Evolutionary conservation across 768 basidiomycete species (phyloP).

Genomic region (Tulasnella sp.): DNA sequence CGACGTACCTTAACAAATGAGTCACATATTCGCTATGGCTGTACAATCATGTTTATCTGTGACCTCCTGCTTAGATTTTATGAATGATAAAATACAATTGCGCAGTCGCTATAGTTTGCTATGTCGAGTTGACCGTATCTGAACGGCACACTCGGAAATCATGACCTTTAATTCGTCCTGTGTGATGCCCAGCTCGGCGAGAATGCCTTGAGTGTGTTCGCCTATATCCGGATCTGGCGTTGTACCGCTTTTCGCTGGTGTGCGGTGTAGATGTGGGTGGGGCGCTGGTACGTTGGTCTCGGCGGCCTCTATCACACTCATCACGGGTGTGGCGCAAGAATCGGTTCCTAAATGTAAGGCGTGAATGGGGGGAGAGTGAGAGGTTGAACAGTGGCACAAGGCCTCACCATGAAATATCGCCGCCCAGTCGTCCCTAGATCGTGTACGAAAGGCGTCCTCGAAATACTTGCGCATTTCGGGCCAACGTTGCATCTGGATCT

Average conservation of each 20-base stretch:
- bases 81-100: too few species aligned
- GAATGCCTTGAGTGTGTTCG: conserved; percentile 41
- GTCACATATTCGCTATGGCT: too few species aligned
- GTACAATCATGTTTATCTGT: too few species aligned
- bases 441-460: conserved; percentile 47
- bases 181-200: conserved; percentile 34
- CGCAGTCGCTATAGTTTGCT: too few species aligned
- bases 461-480: conserved; percentile 45
- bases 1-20: too few species aligned
- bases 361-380: not conserved
- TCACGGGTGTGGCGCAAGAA: conserved; percentile 59
- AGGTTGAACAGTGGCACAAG: not conserved
- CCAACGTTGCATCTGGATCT: conserved; percentile 44
- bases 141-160: not conserved
- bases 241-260: conserved; percentile 22
- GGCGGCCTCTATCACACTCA: conserved; percentile 51
- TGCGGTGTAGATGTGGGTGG: conserved; percentile 38
- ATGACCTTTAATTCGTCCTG: not conserved
- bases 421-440: conserved; percentile 59
- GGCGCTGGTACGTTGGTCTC: conserved; percentile 35
- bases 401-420: conserved; percentile 47
- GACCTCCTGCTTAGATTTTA: too few species aligned
- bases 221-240: conserved; percentile 35
- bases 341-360: conserved; percentile 43
- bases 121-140: not conserved